phyloP scores from a whole-genome alignment of 2,329 filamentous ascomycete genomes.

The Penicillium sp. region DNA sequence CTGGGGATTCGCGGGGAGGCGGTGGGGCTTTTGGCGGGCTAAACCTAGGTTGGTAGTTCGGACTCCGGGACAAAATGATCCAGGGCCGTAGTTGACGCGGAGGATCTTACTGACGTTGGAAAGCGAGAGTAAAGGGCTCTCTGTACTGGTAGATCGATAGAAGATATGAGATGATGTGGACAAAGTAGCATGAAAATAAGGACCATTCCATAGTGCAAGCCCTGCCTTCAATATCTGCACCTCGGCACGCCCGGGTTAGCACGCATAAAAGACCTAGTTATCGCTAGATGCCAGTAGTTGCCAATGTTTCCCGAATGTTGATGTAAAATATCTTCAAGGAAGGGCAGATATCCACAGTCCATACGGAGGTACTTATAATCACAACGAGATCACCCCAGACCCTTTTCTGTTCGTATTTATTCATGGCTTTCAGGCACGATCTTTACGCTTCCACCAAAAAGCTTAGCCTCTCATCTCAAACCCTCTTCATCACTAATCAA shows the following conservation, averaged over 20 bases:
- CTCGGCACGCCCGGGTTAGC: background rate
- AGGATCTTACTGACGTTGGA: background rate
- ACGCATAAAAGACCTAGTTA: background rate
- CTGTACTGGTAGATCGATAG: background rate
- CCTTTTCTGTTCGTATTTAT: too few relatives aligned
- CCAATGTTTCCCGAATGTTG: background rate
- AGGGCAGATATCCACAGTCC: too few relatives aligned
- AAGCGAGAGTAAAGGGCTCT: background rate
- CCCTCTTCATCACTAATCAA: background rate
- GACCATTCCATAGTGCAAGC: background rate
- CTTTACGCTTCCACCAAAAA: too few relatives aligned
- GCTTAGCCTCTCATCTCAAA: too few relatives aligned
- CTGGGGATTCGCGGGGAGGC: constrained; percentile 26
- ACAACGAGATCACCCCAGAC: too few relatives aligned
- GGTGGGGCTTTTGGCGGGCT: constrained; percentile 16
- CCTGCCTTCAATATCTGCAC: background rate
- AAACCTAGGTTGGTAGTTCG: background rate
- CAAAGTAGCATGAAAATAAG: background rate
- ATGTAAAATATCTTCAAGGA: too few relatives aligned
- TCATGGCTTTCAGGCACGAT: too few relatives aligned
- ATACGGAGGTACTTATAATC: too few relatives aligned
- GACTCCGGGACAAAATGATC: too few relatives aligned
- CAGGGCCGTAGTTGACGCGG: background rate
- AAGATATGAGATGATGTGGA: background rate
- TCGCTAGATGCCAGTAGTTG: background rate